Conservation (phyloP, 208 protist genomes). For the Acanthamoeba castellanii region DNA sequence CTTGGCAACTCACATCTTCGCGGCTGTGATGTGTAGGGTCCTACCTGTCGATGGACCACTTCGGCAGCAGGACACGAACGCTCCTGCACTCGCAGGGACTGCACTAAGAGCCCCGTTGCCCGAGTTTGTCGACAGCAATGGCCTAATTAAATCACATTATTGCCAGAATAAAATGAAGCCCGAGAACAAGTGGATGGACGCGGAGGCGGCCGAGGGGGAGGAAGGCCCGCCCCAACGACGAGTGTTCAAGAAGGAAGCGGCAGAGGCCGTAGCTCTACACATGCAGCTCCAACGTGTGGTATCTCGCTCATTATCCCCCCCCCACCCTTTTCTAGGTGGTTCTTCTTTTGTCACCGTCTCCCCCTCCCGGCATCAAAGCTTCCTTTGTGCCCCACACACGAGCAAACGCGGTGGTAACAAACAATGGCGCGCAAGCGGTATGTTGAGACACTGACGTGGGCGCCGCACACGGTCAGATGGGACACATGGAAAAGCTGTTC, state of each 20-base stretch:
- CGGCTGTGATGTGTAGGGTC: neutral
- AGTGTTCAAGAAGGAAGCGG: neutral
- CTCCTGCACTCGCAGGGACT: neutral
- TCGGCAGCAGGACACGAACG: constrained; percentile 29
- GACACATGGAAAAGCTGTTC: constrained; percentile 5
- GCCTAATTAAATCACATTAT: too few species aligned
- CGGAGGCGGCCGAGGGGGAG: neutral
- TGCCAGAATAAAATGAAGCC: neutral
- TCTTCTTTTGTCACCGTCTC: neutral
- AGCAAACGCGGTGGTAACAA: too few species aligned
- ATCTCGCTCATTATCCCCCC: neutral
- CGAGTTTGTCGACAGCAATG: too few species aligned
- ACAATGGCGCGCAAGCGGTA: too few species aligned
- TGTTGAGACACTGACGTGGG: too few species aligned
- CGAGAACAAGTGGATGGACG: neutral
- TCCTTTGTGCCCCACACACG: too few species aligned
- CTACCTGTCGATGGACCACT: constrained; percentile 67
- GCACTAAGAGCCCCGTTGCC: neutral
- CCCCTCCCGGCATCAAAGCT: neutral
- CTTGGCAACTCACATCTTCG: neutral
- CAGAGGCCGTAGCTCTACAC: neutral
- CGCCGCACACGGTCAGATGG: neutral
- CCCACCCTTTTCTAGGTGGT: neutral
- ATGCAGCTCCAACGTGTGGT: neutral
- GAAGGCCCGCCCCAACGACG: neutral